These are phyloP conservation scores for Dendrocalamus sinicus DNA, from an alignment of 176 grass and related monocot genomes.

Conservation along the genomic window DNA sequence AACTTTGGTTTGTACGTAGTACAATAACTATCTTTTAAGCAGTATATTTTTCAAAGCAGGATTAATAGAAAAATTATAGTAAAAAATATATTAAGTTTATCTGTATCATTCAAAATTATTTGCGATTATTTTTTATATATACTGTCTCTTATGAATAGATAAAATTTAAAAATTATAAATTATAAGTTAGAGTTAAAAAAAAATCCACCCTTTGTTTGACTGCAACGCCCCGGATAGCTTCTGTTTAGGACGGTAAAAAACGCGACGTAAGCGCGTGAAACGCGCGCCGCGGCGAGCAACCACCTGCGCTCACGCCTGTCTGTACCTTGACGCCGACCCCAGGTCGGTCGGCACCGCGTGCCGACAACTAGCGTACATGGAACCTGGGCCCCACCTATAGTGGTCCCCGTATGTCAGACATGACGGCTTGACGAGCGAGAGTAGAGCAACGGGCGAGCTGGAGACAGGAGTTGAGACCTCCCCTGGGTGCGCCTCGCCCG, in stretches of 20 bases:
- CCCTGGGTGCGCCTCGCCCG: slow-evolving; percentile 27
- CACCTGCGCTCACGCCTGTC: neutral
- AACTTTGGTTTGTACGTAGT: rapidly evolving
- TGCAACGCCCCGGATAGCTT: neutral
- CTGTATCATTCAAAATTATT: rapidly evolving
- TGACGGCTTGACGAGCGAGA: rapidly evolving
- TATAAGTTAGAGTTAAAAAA: no score
- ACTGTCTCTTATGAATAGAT: rapidly evolving
- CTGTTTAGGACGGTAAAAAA: neutral
- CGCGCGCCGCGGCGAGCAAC: slow-evolving; percentile 52
- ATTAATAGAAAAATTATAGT: no score
- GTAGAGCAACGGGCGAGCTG: neutral
- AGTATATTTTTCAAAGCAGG: no score
- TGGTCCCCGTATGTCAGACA: neutral
- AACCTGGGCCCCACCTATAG: neutral
- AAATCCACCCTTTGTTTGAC: no score
- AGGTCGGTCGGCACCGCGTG: neutral
- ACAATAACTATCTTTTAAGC: no score
- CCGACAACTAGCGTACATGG: neutral
- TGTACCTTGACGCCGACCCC: neutral
- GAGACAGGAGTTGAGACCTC: slow-evolving; percentile 15
- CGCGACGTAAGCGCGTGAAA: neutral
- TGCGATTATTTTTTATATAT: no score
- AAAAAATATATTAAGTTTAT: no score
- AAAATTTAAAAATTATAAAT: no score